Evolutionary conservation across 192 early-diverging fungal species (phyloP).

Genomic region (Geranomyces variabilis): DNA sequence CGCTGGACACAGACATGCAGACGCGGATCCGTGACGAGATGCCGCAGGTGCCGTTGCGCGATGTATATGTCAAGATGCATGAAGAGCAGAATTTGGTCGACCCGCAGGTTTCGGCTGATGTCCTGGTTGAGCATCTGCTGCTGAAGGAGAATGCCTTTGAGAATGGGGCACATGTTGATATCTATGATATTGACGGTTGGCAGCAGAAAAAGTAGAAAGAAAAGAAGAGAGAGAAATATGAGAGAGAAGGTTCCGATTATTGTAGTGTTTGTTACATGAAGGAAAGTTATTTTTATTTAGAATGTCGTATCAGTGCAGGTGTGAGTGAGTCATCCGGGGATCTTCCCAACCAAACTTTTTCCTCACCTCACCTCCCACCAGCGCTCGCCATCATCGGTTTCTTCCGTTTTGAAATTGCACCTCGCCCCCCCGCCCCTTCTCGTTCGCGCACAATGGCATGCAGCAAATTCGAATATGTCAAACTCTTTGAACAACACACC

Average conservation of each 20-base stretch:
- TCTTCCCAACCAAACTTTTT: too few species aligned
- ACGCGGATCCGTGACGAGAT: conserved; percentile 68
- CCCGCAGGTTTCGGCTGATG: conserved; percentile 64
- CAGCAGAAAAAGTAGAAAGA: not conserved
- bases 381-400: too few species aligned
- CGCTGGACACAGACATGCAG: conserved; percentile 86
- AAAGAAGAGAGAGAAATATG: too few species aligned
- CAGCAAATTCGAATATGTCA: conserved; percentile 41
- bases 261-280: too few species aligned
- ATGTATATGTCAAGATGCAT: conserved; percentile 68
- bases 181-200: conserved; percentile 38
- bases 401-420: too few species aligned
- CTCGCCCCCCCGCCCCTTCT: too few species aligned
- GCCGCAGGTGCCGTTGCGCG: conserved; percentile 53
- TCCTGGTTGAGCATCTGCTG: conserved; percentile 55
- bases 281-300: too few species aligned
- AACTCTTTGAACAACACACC: conserved; percentile 76
- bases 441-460: conserved; percentile 17
- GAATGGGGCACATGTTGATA: conserved; percentile 46
- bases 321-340: too few species aligned
- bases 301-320: too few species aligned
- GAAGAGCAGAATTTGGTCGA: conserved; percentile 66
- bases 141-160: conserved; percentile 47
- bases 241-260: too few species aligned
- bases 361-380: too few species aligned